These are phyloP conservation scores for Fusarium devonianum DNA, from an alignment of 2,329 filamentous ascomycete species.

Conservation along the genomic window DNA sequence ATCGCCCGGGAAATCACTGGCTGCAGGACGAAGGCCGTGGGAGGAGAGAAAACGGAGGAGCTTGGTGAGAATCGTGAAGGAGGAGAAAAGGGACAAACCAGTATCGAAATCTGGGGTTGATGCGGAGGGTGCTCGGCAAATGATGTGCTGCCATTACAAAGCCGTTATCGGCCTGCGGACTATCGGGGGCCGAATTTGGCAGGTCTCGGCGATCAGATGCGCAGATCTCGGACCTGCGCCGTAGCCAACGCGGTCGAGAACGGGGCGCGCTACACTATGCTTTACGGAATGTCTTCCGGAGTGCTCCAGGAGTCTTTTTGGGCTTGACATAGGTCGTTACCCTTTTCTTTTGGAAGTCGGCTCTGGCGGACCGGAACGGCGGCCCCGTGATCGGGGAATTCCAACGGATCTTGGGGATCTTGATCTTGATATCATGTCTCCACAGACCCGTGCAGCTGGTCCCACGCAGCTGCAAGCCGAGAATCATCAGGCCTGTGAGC, in stretches of 20 bases:
- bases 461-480: conserved; percentile 22
- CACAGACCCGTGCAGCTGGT: conserved; percentile 1
- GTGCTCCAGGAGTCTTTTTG: conserved; percentile 4
- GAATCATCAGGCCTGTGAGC: too few relatives aligned
- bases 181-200: conserved; percentile 26
- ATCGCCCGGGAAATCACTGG: too few relatives aligned
- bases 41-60: not conserved
- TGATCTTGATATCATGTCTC: not conserved
- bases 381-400: conserved; percentile 14
- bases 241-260: too few relatives aligned
- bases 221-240: conserved; percentile 16
- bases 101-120: conserved; percentile 41
- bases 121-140: conserved; percentile 36
- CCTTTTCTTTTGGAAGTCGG: conserved; percentile 12
- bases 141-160: conserved; percentile 44
- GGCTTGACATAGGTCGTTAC: conserved; percentile 14
- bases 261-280: too few relatives aligned
- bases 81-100: conserved; percentile 9
- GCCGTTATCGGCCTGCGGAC: conserved; percentile 39
- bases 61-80: conserved; percentile 9
- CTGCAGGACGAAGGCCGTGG: too few relatives aligned
- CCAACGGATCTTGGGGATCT: conserved; percentile 22
- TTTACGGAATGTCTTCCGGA: conserved; percentile 20
- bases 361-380: not conserved
- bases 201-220: conserved; percentile 18